These are phyloP conservation scores for Globisporangium nunn DNA, from an alignment of 352 stramenopile genomes.

Conservation along the genomic window DNA sequence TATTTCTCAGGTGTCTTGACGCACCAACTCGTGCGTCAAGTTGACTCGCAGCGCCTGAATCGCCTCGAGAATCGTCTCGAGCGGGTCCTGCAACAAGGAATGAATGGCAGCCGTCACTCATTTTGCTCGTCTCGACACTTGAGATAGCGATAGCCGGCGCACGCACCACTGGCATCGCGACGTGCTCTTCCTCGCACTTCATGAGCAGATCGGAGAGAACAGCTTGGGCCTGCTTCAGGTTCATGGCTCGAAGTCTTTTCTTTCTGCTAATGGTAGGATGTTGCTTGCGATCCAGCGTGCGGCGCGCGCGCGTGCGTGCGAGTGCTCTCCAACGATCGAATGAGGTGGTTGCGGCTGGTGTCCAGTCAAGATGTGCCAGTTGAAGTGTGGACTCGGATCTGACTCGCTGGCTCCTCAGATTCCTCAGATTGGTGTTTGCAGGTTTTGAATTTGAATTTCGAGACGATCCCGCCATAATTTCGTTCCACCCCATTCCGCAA, in stretches of 20 bases:
- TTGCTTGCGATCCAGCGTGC: not conserved
- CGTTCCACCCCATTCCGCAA: not conserved
- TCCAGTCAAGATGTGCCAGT: not conserved
- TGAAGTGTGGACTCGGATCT: not conserved
- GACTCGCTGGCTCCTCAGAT: not conserved
- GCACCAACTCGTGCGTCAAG: constrained; percentile 34
- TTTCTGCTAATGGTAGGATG: not conserved
- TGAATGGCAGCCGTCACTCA: not conserved
- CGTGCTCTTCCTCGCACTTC: constrained; percentile 45
- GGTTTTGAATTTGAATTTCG: not conserved
- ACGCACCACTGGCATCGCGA: constrained; percentile 34
- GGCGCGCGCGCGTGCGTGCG: not conserved
- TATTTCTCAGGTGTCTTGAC: not conserved
- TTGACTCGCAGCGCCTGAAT: constrained; percentile 28
- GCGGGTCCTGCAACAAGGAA: constrained; percentile 21
- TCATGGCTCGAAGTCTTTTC: constrained; percentile 21
- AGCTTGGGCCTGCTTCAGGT: constrained; percentile 38
- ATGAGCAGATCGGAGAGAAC: constrained; percentile 57
- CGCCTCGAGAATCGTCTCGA: constrained; percentile 31
- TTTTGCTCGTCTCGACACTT: no score
- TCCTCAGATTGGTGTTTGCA: no score
- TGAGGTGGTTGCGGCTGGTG: no score
- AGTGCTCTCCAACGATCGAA: not conserved
- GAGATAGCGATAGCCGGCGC: not conserved
- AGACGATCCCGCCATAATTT: not conserved